phyloP scores from a whole-genome alignment of 306 rosid genomes.

The Cucurbita ficifolia region DNA sequence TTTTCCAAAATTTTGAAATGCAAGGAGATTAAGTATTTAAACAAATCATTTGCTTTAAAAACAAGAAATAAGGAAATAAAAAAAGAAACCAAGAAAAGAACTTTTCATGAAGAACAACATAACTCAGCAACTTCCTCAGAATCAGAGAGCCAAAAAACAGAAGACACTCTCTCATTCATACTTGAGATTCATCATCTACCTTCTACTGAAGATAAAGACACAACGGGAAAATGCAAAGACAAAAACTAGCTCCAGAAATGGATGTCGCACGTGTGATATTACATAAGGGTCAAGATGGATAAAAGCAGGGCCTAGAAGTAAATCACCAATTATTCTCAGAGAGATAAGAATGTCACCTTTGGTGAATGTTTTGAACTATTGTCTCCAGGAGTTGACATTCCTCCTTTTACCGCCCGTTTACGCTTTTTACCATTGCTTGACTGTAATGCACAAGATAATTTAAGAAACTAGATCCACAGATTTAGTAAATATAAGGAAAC shows the following conservation, averaged over 20 bases:
- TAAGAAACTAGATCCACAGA: neutral
- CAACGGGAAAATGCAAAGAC: neutral
- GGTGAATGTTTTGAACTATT: constrained; percentile 39
- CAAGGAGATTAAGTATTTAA: neutral
- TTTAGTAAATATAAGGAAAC: neutral
- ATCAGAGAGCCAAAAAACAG: neutral
- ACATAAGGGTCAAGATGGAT: neutral
- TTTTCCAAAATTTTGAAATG: neutral
- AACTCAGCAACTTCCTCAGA: neutral
- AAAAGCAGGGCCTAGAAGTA: neutral
- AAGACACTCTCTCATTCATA: neutral
- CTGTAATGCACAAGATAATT: constrained; percentile 18
- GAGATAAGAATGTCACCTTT: constrained; percentile 40
- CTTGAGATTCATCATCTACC: neutral
- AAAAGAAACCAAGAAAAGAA: neutral
- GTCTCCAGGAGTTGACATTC: constrained; percentile 42
- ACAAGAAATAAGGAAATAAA: neutral
- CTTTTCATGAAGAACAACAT: neutral
- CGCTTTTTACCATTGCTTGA: constrained; percentile 61
- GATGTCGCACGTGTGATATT: neutral
- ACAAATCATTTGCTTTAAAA: neutral
- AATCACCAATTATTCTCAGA: neutral
- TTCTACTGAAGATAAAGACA: neutral
- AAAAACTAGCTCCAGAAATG: neutral
- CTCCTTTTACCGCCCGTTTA: constrained; percentile 37